Percentiles rank a stretch among this genome's conserved stretches.
phyloP scores from a whole-genome alignment of 768 basidiomycete genomes.

The Mycena polygramma region DNA sequence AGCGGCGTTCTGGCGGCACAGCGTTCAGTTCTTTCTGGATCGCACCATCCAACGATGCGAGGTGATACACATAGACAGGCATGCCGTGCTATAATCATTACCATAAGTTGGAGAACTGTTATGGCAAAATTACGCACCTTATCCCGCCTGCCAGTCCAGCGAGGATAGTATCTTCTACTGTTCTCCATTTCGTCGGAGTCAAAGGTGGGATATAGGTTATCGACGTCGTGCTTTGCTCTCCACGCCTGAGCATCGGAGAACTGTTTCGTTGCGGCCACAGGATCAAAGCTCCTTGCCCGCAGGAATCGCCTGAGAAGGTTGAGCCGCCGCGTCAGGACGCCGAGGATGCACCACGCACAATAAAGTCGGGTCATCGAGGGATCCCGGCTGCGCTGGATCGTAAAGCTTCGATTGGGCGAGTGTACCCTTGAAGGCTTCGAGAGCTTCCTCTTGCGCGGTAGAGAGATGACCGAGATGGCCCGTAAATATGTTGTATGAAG shows the following conservation, averaged over 20 bases:
- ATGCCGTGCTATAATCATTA: slow-evolving; percentile 63
- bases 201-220: slow-evolving; percentile 73
- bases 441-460: slow-evolving; percentile 58
- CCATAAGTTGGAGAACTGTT: not conserved
- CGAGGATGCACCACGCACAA: slow-evolving; percentile 58
- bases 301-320: slow-evolving; percentile 77
- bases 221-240: slow-evolving; percentile 73
- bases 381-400: slow-evolving; percentile 50
- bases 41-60: slow-evolving; percentile 68
- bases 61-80: slow-evolving; percentile 82
- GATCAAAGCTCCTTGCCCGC: slow-evolving; percentile 80
- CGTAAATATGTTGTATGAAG: slow-evolving; percentile 45
- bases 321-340: slow-evolving; percentile 3
- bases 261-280: slow-evolving; percentile 74
- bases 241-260: slow-evolving; percentile 78
- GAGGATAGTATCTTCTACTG: slow-evolving; percentile 76
- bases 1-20: slow-evolving; percentile 65
- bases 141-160: slow-evolving; percentile 85
- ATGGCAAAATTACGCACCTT: slow-evolving; percentile 60
- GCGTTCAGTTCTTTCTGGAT: slow-evolving; percentile 73
- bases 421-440: slow-evolving; percentile 66
- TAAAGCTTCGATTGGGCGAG: slow-evolving; percentile 69
- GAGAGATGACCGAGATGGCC: slow-evolving; percentile 71
- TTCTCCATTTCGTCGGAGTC: slow-evolving; percentile 70
- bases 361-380: slow-evolving; percentile 76